Evolutionary conservation across 176 grass and related monocot species (phyloP).

Genomic region (Elaeis guineensis): DNA sequence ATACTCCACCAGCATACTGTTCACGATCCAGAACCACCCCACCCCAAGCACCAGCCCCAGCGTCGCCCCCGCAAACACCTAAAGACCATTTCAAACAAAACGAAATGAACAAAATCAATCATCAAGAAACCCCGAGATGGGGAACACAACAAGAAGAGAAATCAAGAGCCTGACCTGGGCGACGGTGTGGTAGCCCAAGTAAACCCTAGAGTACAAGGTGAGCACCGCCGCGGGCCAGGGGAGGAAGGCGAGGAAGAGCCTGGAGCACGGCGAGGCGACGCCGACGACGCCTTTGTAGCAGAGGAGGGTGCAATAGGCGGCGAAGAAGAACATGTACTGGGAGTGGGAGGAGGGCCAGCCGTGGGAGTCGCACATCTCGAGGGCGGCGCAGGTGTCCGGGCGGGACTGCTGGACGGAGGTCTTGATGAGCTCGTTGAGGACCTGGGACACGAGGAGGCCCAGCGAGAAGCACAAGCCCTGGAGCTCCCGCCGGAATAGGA

Average conservation of each 20-base stretch:
- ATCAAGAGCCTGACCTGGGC: constrained; percentile 38
- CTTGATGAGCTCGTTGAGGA: constrained; percentile 84
- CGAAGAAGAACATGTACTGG: constrained; percentile 98
- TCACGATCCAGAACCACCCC: constrained; percentile 87
- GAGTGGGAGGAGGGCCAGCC: constrained; percentile 93
- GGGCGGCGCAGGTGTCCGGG: constrained; percentile 57
- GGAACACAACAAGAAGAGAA: no score
- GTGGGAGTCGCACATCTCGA: constrained; percentile 88
- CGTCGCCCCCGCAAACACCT: constrained; percentile 76
- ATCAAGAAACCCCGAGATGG: no score
- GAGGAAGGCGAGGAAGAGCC: constrained; percentile 31
- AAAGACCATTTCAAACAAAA: constrained; percentile 1
- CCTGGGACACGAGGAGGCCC: constrained; percentile 68
- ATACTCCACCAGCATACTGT: constrained; percentile 61
- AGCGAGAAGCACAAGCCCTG: constrained; percentile 72
- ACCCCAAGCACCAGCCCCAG: constrained; percentile 73
- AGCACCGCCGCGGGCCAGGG: constrained; percentile 74
- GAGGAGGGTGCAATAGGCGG: constrained; percentile 75
- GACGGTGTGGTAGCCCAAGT: constrained; percentile 88
- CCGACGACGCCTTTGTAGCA: constrained; percentile 19
- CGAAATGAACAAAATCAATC: neutral
- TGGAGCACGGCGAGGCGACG: constrained; percentile 10
- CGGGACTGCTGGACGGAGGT: constrained; percentile 80
- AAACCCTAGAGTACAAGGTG: constrained; percentile 92
- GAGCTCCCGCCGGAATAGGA: constrained; percentile 93